phyloP scores from a whole-genome alignment of 2,329 filamentous ascomycete species.

The Cladosporium sp. region DNA sequence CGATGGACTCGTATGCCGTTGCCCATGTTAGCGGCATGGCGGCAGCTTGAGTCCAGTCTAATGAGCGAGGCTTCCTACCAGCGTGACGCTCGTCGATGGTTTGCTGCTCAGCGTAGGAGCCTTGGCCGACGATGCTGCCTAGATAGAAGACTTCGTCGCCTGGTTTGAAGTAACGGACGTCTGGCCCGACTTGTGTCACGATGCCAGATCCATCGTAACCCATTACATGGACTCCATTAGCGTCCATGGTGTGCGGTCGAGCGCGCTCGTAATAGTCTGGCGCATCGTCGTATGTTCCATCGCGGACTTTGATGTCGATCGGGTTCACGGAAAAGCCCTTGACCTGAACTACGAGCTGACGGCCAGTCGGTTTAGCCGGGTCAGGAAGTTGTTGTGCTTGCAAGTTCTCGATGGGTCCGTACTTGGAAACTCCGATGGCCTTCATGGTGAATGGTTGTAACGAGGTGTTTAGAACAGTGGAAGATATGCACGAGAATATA shows the following conservation, averaged over 20 bases:
- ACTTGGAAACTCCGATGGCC: conserved; percentile 29
- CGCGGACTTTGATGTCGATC: conserved; percentile 36
- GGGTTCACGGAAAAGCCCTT: conserved; percentile 39
- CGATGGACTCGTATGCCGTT: conserved; percentile 43
- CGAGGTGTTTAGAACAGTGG: too few species aligned
- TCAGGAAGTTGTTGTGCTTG: conserved; percentile 29
- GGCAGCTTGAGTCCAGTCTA: conserved; percentile 39
- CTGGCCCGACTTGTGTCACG: conserved; percentile 29
- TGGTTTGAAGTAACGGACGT: conserved; percentile 34
- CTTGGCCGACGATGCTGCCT: conserved; percentile 37
- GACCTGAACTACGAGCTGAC: conserved; percentile 36
- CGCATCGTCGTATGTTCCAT: conserved; percentile 34
- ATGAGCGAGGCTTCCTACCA: conserved; percentile 37
- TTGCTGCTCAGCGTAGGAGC: conserved; percentile 41
- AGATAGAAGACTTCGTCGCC: conserved; percentile 45
- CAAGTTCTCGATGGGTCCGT: conserved; percentile 28
- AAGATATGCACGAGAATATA: too few species aligned
- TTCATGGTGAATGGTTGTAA: conserved; percentile 21
- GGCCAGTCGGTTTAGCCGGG: conserved; percentile 27
- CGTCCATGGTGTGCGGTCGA: background rate
- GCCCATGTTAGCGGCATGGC: conserved; percentile 43
- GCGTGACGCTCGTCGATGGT: conserved; percentile 40
- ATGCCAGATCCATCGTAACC: conserved; percentile 44
- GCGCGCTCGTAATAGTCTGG: conserved; percentile 33
- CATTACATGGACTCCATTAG: conserved; percentile 35